These are phyloP conservation scores for Bruguiera hainesii DNA, from an alignment of 441 rosid species.

Conservation along the genomic window DNA sequence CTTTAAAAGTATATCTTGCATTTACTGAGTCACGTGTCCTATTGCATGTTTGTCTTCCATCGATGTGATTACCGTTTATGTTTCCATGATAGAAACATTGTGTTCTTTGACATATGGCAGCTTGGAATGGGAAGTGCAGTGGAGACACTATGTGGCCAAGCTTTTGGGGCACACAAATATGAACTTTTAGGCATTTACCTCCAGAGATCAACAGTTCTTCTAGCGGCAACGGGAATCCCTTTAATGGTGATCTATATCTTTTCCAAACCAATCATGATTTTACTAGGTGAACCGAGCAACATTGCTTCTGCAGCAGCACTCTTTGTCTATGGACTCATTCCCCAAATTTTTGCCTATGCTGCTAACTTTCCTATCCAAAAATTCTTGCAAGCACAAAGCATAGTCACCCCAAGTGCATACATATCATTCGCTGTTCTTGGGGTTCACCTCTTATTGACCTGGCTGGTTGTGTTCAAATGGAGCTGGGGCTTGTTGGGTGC, in stretches of 20 bases:
- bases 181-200: slow-evolving; percentile 67
- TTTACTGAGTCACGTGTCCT: too few relatives aligned
- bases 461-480: slow-evolving; percentile 38
- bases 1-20: too few relatives aligned
- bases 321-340: slow-evolving; percentile 48
- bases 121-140: slow-evolving; percentile 93
- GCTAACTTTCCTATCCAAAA: slow-evolving; percentile 53
- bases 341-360: slow-evolving; percentile 53
- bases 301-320: slow-evolving; percentile 38
- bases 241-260: slow-evolving; percentile 34
- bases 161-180: slow-evolving; percentile 59
- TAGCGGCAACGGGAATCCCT: slow-evolving; percentile 45
- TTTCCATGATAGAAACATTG: too few relatives aligned
- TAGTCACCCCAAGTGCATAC: slow-evolving; percentile 45
- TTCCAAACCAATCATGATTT: slow-evolving; percentile 33
- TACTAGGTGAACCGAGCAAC: slow-evolving; percentile 34
- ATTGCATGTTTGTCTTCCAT: too few relatives aligned
- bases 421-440: slow-evolving; percentile 33
- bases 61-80: too few relatives aligned
- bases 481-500: slow-evolving; percentile 49
- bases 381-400: slow-evolving; percentile 51
- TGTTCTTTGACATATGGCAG: slow-evolving; percentile 23
- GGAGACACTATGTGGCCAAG: slow-evolving; percentile 83
- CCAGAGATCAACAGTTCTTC: slow-evolving; percentile 59
- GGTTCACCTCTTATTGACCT: slow-evolving; percentile 37